Evolutionary conservation across 345 rosid genomes (phyloP).

Genomic region (Hirschfeldia incana): DNA sequence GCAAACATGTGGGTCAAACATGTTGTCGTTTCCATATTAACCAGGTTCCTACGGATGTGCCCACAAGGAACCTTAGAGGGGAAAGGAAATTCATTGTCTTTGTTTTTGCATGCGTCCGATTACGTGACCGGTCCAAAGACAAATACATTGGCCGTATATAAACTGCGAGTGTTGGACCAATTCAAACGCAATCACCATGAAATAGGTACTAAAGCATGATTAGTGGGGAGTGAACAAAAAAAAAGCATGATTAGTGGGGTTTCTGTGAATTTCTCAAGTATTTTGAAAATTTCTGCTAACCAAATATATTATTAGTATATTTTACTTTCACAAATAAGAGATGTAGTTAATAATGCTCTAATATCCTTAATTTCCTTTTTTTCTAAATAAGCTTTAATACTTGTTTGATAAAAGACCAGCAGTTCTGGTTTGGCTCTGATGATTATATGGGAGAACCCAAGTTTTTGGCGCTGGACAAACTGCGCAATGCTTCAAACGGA

Average conservation of each 20-base stretch:
- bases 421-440: neutral
- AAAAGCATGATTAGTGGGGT: too few species aligned
- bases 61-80: neutral
- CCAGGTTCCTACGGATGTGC: slow-evolving; percentile 15
- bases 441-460: neutral
- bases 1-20: neutral
- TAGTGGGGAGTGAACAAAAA: too few species aligned
- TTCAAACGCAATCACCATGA: slow-evolving; percentile 12
- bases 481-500: neutral
- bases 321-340: too few species aligned
- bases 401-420: neutral
- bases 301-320: too few species aligned
- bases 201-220: neutral
- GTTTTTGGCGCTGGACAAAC: neutral
- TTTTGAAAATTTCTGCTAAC: too few species aligned
- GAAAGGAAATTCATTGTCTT: slow-evolving; percentile 10
- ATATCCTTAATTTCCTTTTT: too few species aligned
- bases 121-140: neutral
- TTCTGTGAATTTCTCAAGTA: too few species aligned
- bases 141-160: slow-evolving; percentile 11
- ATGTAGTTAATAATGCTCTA: too few species aligned
- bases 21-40: neutral
- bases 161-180: slow-evolving; percentile 22
- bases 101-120: neutral
- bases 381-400: neutral